These are phyloP conservation scores for Ceratobasidium sp. DNA, from an alignment of 1,284 basidiomycete genomes.

Conservation along the genomic window DNA sequence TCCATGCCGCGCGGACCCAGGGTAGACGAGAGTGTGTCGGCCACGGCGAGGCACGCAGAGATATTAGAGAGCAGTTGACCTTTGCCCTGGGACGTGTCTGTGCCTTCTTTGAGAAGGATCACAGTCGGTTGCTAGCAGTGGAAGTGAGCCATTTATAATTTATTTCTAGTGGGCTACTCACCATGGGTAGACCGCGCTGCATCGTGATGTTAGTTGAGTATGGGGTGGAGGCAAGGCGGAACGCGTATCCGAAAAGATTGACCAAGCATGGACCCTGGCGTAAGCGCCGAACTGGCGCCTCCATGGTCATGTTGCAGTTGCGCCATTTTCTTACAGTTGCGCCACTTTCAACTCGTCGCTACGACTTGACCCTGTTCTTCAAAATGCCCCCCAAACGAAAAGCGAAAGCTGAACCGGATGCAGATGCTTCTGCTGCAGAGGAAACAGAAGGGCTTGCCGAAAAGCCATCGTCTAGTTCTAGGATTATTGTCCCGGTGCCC, in stretches of 20 bases:
- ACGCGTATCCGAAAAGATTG: conserved; percentile 41
- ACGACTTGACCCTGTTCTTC: not conserved
- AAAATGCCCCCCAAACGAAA: conserved; percentile 36
- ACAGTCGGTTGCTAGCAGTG: conserved; percentile 87
- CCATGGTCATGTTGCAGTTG: no score
- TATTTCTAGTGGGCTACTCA: not conserved
- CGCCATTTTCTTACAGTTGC: no score
- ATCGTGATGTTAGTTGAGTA: conserved; percentile 20
- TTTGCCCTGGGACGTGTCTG: conserved; percentile 95
- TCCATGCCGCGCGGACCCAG: conserved; percentile 99
- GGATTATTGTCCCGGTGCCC: conserved; percentile 6
- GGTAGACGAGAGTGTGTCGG: conserved; percentile 91
- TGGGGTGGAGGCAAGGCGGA: conserved; percentile 16
- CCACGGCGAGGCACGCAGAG: conserved; percentile 90
- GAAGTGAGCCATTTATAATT: not conserved
- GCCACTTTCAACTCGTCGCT: conserved; percentile 24
- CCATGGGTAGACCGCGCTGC: conserved; percentile 43
- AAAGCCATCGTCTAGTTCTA: conserved; percentile 6
- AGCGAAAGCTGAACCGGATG: conserved; percentile 27
- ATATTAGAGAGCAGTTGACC: conserved; percentile 96
- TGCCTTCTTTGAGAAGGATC: conserved; percentile 93
- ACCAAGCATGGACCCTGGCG: conserved; percentile 20
- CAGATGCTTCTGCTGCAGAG: not conserved
- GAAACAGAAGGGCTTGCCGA: not conserved
- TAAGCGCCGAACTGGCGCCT: conserved; percentile 30